Evolutionary conservation across 106 monocot species (phyloP).

Genomic region (Platanthera guangdongensis): DNA sequence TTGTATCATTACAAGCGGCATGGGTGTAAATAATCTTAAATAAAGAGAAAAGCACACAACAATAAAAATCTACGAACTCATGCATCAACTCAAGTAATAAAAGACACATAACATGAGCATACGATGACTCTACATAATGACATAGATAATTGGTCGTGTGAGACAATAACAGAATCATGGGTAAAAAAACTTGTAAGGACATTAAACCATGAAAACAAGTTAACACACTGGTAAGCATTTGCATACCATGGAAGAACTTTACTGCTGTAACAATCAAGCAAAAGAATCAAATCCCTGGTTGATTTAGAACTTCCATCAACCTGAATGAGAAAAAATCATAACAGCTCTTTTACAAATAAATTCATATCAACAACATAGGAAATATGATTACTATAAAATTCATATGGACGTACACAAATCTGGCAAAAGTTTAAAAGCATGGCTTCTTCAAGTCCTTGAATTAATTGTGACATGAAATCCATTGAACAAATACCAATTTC

Average conservation of each 20-base stretch:
- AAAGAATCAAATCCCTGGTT: conserved; percentile 34
- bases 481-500: conserved; percentile 39
- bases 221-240: neutral
- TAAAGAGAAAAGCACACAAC: too few relatives aligned
- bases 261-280: conserved; percentile 62
- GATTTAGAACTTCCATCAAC: conserved; percentile 27
- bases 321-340: conserved; percentile 21
- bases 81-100: too few relatives aligned
- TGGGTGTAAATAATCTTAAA: too few relatives aligned
- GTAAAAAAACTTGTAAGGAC: neutral
- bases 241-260: conserved; percentile 75
- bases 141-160: too few relatives aligned
- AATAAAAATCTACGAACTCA: too few relatives aligned
- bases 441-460: conserved; percentile 45
- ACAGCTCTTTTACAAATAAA: neutral
- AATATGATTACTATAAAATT: neutral
- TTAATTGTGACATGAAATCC: conserved; percentile 43
- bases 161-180: neutral
- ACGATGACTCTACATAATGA: too few relatives aligned
- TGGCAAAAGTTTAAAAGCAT: conserved; percentile 44
- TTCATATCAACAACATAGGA: neutral
- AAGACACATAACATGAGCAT: too few relatives aligned
- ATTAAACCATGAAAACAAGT: neutral
- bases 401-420: conserved; percentile 38
- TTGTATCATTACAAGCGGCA: too few relatives aligned